Percentiles rank a stretch among this genome's conserved stretches.
phyloP scores from a whole-genome alignment of 495 filamentous ascomycete genomes.

The Neurospora tetrasperma region DNA sequence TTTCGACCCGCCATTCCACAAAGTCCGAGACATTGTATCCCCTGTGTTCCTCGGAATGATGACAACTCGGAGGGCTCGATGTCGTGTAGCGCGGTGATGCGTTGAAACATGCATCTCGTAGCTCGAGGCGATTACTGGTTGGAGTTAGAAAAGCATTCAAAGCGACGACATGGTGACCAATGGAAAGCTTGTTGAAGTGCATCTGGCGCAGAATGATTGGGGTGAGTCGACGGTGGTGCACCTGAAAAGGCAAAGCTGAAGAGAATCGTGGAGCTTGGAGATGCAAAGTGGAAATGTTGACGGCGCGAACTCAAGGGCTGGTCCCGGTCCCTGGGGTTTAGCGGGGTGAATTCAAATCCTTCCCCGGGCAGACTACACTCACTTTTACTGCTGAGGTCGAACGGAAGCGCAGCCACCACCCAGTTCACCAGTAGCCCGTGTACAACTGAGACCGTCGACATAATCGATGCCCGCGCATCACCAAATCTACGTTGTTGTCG shows the following conservation, averaged over 20 bases:
- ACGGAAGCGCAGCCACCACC: too few species aligned
- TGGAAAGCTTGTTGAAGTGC: neutral
- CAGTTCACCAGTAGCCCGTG: too few species aligned
- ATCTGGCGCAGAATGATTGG: neutral
- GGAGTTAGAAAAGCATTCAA: neutral
- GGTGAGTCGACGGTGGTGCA: neutral
- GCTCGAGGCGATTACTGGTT: neutral
- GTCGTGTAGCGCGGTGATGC: neutral
- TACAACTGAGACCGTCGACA: too few species aligned
- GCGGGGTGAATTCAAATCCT: too few species aligned
- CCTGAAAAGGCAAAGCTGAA: neutral
- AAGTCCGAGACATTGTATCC: neutral
- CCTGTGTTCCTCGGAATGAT: neutral
- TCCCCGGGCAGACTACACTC: too few species aligned
- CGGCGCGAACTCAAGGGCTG: too few species aligned
- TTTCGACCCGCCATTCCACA: neutral
- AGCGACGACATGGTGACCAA: neutral
- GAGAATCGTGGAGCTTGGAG: neutral
- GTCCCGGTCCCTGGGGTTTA: too few species aligned
- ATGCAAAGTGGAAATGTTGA: neutral
- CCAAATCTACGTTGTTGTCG: too few species aligned
- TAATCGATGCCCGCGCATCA: too few species aligned
- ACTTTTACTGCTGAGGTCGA: too few species aligned
- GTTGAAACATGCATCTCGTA: neutral
- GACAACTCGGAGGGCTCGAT: neutral